These are phyloP conservation scores for Fusarium sp. DNA, from an alignment of 2,329 filamentous ascomycete species.

Conservation along the genomic window DNA sequence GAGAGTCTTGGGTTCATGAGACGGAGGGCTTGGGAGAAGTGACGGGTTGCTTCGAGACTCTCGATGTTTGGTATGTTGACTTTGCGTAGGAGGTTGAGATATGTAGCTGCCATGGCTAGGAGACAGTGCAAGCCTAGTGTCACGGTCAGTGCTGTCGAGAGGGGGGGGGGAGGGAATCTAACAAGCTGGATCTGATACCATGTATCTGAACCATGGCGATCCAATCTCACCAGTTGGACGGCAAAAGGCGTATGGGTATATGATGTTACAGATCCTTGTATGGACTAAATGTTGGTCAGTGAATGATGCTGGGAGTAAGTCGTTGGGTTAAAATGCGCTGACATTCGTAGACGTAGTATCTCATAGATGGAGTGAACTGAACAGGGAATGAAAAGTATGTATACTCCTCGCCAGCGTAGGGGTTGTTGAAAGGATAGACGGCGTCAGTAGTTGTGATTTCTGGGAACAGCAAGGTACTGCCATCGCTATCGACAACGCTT, in stretches of 20 bases:
- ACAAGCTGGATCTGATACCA: conserved; percentile 41
- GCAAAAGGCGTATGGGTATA: conserved; percentile 41
- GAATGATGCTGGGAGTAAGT: neutral
- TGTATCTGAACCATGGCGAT: conserved; percentile 38
- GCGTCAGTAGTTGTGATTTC: conserved; percentile 19
- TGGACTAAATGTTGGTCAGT: conserved; percentile 26
- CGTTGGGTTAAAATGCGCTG: neutral
- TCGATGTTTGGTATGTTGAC: conserved; percentile 25
- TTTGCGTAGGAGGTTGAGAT: conserved; percentile 32
- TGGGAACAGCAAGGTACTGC: conserved; percentile 29
- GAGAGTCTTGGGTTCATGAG: conserved; percentile 35
- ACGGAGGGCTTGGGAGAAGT: conserved; percentile 39
- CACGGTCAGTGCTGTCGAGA: neutral
- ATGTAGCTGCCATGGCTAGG: conserved; percentile 41
- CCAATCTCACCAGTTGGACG: conserved; percentile 20
- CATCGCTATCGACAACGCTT: neutral
- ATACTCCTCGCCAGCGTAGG: conserved; percentile 33
- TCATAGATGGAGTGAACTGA: conserved; percentile 39
- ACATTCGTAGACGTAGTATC: conserved; percentile 42
- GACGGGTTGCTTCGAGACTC: conserved; percentile 40
- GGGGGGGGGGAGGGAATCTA: neutral
- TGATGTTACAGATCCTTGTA: conserved; percentile 23
- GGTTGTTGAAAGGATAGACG: neutral
- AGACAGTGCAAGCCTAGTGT: conserved; percentile 38
- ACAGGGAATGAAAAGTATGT: conserved; percentile 41